Evolutionary conservation across 495 filamentous ascomycete genomes (phyloP).

Genomic region (Jackrogersella multiformis): DNA sequence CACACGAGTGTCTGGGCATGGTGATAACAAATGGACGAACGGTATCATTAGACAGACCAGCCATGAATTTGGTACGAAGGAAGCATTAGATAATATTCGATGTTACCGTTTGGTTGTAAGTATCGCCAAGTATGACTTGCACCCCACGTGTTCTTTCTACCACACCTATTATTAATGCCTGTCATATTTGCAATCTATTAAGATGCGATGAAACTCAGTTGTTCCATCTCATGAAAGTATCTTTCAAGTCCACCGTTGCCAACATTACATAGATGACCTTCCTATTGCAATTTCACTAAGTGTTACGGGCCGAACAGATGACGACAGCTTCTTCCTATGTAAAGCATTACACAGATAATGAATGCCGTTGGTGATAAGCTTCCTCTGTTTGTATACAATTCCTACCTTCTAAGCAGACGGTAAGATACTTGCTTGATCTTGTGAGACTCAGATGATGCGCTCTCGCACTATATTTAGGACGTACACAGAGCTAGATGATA

Average conservation of each 20-base stretch:
- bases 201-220: conserved; percentile 25
- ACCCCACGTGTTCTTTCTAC: conserved; percentile 38
- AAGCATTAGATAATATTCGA: conserved; percentile 21
- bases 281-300: conserved; percentile 27
- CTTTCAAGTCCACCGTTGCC: conserved; percentile 5
- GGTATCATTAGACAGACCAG: conserved; percentile 5
- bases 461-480: conserved; percentile 10
- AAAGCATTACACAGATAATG: background rate
- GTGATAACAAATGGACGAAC: conserved; percentile 3
- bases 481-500: conserved; percentile 1
- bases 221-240: conserved; percentile 10
- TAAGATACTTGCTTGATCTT: conserved; percentile 2
- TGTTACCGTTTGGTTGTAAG: conserved; percentile 6
- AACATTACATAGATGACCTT: conserved; percentile 28
- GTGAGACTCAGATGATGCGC: conserved; percentile 10
- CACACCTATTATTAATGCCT: conserved; percentile 20
- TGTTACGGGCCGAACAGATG: conserved; percentile 24
- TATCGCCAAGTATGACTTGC: conserved; percentile 16
- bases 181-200: conserved; percentile 24
- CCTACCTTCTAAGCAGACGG: background rate
- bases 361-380: conserved; percentile 2
- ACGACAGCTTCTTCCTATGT: conserved; percentile 19
- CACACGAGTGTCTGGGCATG: background rate
- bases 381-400: background rate
- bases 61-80: conserved; percentile 28